These are phyloP conservation scores for Euclidium syriacum DNA, from an alignment of 345 rosid genomes.

Conservation along the genomic window DNA sequence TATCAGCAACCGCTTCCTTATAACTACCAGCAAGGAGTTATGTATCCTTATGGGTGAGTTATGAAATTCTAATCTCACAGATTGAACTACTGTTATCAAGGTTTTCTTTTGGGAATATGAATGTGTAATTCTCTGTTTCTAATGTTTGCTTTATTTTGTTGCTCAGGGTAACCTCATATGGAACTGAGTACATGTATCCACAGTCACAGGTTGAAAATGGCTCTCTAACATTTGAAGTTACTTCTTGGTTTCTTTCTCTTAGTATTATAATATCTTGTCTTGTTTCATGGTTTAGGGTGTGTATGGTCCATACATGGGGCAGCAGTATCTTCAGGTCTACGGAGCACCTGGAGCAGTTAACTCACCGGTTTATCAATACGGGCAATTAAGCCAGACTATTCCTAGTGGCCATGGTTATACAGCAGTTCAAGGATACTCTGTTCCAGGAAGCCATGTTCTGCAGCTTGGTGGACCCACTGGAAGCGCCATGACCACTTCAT, in stretches of 20 bases:
- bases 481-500: conserved; percentile 56
- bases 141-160: background rate
- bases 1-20: conserved; percentile 75
- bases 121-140: no score
- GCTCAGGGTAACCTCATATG: conserved; percentile 68
- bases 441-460: conserved; percentile 75
- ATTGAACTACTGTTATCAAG: no score
- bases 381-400: conserved; percentile 56
- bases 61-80: conserved; percentile 6
- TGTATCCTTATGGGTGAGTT: conserved; percentile 85
- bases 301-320: conserved; percentile 65
- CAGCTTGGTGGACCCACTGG: conserved; percentile 62
- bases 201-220: conserved; percentile 59
- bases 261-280: background rate
- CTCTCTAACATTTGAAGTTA: background rate
- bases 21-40: conserved; percentile 70
- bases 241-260: conserved; percentile 5
- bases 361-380: conserved; percentile 60
- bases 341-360: conserved; percentile 70
- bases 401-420: conserved; percentile 67
- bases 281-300: conserved; percentile 41
- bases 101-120: no score
- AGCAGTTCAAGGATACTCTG: conserved; percentile 64
- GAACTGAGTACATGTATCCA: conserved; percentile 69
- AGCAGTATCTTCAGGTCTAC: conserved; percentile 76